Conservation (phyloP, 1,284 basidiomycete species). For the Papiliotrema laurentii region DNA sequence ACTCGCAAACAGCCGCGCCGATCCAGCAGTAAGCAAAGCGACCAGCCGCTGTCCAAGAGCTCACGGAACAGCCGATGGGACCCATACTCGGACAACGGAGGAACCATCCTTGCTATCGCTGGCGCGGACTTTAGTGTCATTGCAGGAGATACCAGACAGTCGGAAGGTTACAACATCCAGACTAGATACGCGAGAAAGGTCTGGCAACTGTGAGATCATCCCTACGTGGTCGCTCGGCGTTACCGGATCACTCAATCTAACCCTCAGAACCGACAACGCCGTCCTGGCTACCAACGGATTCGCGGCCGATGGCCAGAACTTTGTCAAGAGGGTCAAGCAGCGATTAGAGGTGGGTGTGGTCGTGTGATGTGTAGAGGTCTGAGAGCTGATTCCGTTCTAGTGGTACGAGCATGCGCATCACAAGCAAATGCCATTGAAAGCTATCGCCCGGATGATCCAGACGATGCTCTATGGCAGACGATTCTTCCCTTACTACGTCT, state of each 20-base stretch:
- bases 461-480: constrained; percentile 90
- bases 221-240: neutral
- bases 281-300: constrained; percentile 92
- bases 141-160: constrained; percentile 90
- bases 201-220: constrained; percentile 46
- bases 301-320: constrained; percentile 90
- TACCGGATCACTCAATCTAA: constrained; percentile 1
- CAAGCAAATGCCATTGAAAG: constrained; percentile 85
- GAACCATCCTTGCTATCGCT: constrained; percentile 90
- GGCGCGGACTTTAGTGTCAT: constrained; percentile 87
- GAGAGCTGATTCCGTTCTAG: constrained; percentile 48
- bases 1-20: constrained; percentile 32
- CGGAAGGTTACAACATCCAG: constrained; percentile 90
- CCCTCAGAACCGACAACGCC: constrained; percentile 76
- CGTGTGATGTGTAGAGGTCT: constrained; percentile 1
- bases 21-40: constrained; percentile 35
- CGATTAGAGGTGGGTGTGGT: constrained; percentile 67
- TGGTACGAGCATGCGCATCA: constrained; percentile 93
- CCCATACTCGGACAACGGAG: constrained; percentile 85
- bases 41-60: neutral
- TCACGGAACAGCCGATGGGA: constrained; percentile 56
- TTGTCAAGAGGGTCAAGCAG: constrained; percentile 90
- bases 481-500: constrained; percentile 95
- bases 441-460: constrained; percentile 89
- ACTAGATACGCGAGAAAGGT: constrained; percentile 81